phyloP scores from a whole-genome alignment of 202 grass and related monocot species.

The Dendrocalamus latiflorus region DNA sequence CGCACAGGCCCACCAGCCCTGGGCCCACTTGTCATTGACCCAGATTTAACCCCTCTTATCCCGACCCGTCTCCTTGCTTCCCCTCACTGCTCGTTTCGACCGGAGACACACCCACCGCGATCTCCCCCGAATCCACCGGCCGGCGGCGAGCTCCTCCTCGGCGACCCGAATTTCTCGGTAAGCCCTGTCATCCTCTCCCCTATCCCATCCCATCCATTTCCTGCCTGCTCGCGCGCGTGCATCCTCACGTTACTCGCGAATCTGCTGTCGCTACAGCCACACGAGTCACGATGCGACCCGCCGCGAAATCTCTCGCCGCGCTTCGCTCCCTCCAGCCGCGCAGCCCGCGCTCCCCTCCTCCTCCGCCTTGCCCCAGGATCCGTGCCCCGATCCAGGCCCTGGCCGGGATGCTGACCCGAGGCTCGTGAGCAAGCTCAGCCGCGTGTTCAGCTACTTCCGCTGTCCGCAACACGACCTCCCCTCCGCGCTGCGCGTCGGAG shows the following conservation, averaged over 20 bases:
- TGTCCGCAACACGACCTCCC: constrained; percentile 61
- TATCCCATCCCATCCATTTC: not conserved
- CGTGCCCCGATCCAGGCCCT: not conserved
- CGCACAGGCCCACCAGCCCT: too few species aligned
- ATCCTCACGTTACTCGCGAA: constrained; percentile 32
- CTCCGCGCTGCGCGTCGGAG: constrained; percentile 41
- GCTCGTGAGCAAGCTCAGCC: constrained; percentile 57
- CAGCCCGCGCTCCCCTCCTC: not conserved
- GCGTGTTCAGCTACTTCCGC: constrained; percentile 73
- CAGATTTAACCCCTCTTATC: too few species aligned
- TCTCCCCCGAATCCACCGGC: constrained; percentile 14
- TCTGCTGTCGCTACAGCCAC: constrained; percentile 27
- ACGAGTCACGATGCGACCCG: constrained; percentile 29
- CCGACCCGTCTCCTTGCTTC: not conserved
- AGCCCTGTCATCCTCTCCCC: not conserved
- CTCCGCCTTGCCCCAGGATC: constrained; percentile 4
- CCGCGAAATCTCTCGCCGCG: constrained; percentile 12
- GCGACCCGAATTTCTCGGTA: constrained; percentile 31
- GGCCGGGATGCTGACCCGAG: not conserved
- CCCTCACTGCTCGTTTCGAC: not conserved
- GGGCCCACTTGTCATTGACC: too few species aligned
- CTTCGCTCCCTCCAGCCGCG: not conserved
- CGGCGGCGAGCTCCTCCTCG: constrained; percentile 26
- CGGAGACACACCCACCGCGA: not conserved
- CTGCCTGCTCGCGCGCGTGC: not conserved